Evolutionary conservation across 1,284 basidiomycete species (phyloP).

Genomic region (Tausonia pullulans): DNA sequence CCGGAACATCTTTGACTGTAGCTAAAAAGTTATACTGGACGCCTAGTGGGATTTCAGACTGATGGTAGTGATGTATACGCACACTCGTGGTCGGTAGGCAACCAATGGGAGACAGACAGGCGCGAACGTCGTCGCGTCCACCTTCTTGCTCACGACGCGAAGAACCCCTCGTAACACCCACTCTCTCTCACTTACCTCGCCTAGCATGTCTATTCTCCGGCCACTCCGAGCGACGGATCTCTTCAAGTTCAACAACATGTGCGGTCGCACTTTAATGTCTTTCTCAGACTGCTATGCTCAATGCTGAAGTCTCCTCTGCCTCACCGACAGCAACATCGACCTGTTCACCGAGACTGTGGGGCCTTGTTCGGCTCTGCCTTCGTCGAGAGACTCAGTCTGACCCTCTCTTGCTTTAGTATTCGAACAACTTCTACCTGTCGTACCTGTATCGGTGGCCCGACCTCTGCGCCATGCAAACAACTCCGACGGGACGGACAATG

Average conservation of each 20-base stretch:
- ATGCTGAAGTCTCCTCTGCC: not conserved
- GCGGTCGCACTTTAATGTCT: not conserved
- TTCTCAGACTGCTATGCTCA: not conserved
- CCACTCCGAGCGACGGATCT: slow-evolving; percentile 76
- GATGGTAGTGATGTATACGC: too few relatives aligned
- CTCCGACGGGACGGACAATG: slow-evolving; percentile 65
- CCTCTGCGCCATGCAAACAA: slow-evolving; percentile 66
- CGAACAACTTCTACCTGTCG: slow-evolving; percentile 69
- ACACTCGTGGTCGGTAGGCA: too few relatives aligned
- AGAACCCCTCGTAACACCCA: too few relatives aligned
- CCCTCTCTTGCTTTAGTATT: slow-evolving; percentile 46
- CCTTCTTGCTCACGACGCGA: too few relatives aligned
- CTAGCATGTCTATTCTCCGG: slow-evolving; percentile 61
- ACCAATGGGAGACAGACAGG: too few relatives aligned
- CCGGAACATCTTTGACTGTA: too few relatives aligned
- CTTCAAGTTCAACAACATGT: slow-evolving; percentile 87
- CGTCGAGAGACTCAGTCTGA: not conserved
- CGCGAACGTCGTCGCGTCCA: too few relatives aligned
- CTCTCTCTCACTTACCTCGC: too few relatives aligned
- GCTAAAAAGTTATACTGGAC: too few relatives aligned
- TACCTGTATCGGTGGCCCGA: slow-evolving; percentile 86
- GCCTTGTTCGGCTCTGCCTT: slow-evolving; percentile 1
- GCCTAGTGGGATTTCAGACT: too few relatives aligned
- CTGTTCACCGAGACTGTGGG: slow-evolving; percentile 84
- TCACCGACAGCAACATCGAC: slow-evolving; percentile 60